A percentile compares a stretch with the other conserved stretches of the same genome.
These are phyloP conservation scores for Drosera spatulata DNA, from an alignment of 179 eudicot species.

Conservation along the genomic window DNA sequence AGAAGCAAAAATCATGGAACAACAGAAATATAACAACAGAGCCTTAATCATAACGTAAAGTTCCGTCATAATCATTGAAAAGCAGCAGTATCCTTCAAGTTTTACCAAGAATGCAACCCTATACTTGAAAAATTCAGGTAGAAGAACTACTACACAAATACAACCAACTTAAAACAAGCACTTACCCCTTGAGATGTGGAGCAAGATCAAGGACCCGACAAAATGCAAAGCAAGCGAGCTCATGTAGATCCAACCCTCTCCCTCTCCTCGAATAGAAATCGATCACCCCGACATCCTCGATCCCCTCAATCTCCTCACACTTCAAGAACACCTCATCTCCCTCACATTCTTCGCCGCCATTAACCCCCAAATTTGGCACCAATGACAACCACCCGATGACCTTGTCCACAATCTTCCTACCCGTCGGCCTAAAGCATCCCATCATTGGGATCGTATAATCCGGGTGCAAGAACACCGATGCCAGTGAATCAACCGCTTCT, in stretches of 20 bases:
- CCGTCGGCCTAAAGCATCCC: constrained; percentile 82
- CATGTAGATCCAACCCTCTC: constrained; percentile 72
- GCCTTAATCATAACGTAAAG: no score
- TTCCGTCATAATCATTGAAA: no score
- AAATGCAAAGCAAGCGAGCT: constrained; percentile 75
- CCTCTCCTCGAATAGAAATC: constrained; percentile 43
- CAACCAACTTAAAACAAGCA: not conserved
- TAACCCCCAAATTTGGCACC: constrained; percentile 42
- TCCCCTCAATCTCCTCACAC: constrained; percentile 27
- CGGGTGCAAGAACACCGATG: constrained; percentile 55
- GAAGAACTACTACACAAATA: no score
- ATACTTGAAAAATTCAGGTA: no score
- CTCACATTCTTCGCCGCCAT: constrained; percentile 22
- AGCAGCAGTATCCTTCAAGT: no score
- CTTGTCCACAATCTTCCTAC: constrained; percentile 42
- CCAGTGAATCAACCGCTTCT: constrained; percentile 54
- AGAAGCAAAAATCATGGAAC: no score
- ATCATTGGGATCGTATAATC: constrained; percentile 66
- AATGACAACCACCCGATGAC: constrained; percentile 35
- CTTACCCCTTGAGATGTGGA: constrained; percentile 63
- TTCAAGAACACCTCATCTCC: constrained; percentile 28
- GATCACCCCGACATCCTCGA: constrained; percentile 31
- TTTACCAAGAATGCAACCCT: no score
- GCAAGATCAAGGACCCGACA: constrained; percentile 68
- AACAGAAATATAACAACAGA: no score